These are phyloP conservation scores for Hypholoma sublateritium DNA, from an alignment of 768 basidiomycete species.

Conservation along the genomic window DNA sequence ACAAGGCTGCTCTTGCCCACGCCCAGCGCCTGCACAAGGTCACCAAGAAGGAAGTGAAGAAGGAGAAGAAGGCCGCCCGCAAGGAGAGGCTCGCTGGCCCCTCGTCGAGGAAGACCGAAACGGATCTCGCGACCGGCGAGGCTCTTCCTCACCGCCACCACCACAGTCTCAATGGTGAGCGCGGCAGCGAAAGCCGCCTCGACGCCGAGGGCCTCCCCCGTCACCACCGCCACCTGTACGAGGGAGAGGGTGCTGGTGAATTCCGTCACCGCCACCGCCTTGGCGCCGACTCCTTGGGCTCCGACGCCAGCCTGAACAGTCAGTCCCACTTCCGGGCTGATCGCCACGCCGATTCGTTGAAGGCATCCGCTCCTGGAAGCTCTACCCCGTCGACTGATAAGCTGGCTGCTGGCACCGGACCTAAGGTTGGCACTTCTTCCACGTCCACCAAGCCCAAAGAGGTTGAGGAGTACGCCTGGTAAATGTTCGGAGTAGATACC, in stretches of 20 bases:
- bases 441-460: neutral
- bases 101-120: too few relatives aligned
- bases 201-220: too few relatives aligned
- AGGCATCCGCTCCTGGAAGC: too few relatives aligned
- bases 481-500: neutral
- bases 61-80: conserved; percentile 1
- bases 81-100: neutral
- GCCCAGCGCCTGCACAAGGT: neutral
- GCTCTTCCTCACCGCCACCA: neutral
- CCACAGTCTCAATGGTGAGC: too few relatives aligned
- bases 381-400: too few relatives aligned
- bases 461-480: conserved; percentile 1
- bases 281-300: neutral
- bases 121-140: conserved; percentile 2
- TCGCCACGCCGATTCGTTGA: neutral
- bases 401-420: too few relatives aligned
- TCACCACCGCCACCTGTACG: too few relatives aligned
- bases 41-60: neutral
- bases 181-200: too few relatives aligned
- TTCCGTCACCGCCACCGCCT: conserved; percentile 5
- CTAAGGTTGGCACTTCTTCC: neutral
- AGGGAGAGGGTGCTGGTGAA: too few relatives aligned
- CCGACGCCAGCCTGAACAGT: neutral
- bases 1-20: neutral
- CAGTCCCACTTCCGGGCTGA: neutral